Evolutionary conservation across 2,329 filamentous ascomycete species (phyloP).

Genomic region (Phyllosticta citriasiana): DNA sequence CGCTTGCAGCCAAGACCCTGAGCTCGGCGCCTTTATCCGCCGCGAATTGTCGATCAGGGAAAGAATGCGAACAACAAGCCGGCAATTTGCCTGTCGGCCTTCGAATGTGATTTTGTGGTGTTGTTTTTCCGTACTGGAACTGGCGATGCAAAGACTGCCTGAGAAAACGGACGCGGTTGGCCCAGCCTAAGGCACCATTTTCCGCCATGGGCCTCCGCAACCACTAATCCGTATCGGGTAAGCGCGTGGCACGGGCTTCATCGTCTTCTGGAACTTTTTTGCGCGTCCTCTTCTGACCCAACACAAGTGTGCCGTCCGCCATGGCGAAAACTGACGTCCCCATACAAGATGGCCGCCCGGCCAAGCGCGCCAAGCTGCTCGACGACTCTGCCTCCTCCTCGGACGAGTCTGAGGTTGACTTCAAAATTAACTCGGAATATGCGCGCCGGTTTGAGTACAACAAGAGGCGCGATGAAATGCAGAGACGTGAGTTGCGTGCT

Average conservation of each 20-base stretch:
- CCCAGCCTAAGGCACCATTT: neutral
- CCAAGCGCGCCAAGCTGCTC: constrained; percentile 25
- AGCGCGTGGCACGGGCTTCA: neutral
- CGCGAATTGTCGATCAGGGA: neutral
- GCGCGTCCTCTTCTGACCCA: neutral
- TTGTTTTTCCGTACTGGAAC: neutral
- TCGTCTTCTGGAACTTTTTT: constrained; percentile 6
- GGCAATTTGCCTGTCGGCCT: neutral
- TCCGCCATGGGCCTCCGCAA: neutral
- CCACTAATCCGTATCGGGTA: constrained; percentile 1
- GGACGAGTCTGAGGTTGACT: constrained; percentile 19
- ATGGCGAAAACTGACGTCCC: constrained; percentile 1
- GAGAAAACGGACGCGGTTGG: neutral
- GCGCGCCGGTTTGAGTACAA: constrained; percentile 89
- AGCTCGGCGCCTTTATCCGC: neutral
- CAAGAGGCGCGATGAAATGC: constrained; percentile 86
- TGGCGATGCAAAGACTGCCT: neutral
- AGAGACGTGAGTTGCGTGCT: constrained; percentile 46
- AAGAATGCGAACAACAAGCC: neutral
- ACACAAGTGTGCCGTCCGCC: neutral
- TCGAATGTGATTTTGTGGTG: neutral
- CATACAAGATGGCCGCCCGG: constrained; percentile 15
- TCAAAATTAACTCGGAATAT: constrained; percentile 87
- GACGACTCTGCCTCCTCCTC: constrained; percentile 22
- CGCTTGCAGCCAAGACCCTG: neutral